A percentile compares a stretch with the other conserved stretches of the same genome.
These are phyloP conservation scores for Fusarium nodosum DNA, from an alignment of 2,329 filamentous ascomycete genomes.

Conservation along the genomic window DNA sequence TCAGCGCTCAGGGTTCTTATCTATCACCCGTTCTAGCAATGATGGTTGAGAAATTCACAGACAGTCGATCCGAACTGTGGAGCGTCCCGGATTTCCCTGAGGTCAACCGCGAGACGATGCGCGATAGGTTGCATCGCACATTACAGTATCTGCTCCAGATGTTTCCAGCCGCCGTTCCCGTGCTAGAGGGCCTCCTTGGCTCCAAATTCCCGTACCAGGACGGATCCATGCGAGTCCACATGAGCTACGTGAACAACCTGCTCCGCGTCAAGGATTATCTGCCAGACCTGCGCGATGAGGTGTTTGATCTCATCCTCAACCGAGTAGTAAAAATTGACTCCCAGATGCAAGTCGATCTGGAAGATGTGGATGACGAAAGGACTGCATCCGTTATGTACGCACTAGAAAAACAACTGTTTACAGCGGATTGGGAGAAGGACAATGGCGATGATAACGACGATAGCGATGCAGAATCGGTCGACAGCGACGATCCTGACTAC, in stretches of 20 bases:
- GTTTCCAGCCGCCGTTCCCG: conserved; percentile 81
- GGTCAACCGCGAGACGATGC: conserved; percentile 75
- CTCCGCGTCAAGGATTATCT: conserved; percentile 82
- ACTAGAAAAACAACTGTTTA: conserved; percentile 50
- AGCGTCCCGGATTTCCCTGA: conserved; percentile 66
- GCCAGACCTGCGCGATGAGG: conserved; percentile 81
- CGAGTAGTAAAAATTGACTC: conserved; percentile 94
- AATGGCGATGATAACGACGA: conserved; percentile 64
- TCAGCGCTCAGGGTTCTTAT: conserved; percentile 86
- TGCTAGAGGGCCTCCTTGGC: conserved; percentile 76
- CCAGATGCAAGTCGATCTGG: conserved; percentile 92
- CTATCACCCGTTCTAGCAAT: conserved; percentile 80
- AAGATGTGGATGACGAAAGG: conserved; percentile 91
- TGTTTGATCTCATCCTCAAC: conserved; percentile 86
- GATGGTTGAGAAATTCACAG: conserved; percentile 83
- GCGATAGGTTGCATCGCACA: conserved; percentile 80
- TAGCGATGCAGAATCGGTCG: conserved; percentile 78
- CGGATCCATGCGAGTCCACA: conserved; percentile 82
- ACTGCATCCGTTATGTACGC: conserved; percentile 78
- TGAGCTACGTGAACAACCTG: conserved; percentile 90
- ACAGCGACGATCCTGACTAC: conserved; percentile 76
- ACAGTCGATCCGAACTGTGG: conserved; percentile 62
- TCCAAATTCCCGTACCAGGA: conserved; percentile 81
- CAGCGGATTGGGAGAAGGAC: conserved; percentile 63
- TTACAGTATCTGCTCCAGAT: conserved; percentile 83